A percentile compares a stretch with the other conserved stretches of the same genome.
These are phyloP conservation scores for Neolentinus lepideus DNA, from an alignment of 1,284 basidiomycete genomes.

Conservation along the genomic window DNA sequence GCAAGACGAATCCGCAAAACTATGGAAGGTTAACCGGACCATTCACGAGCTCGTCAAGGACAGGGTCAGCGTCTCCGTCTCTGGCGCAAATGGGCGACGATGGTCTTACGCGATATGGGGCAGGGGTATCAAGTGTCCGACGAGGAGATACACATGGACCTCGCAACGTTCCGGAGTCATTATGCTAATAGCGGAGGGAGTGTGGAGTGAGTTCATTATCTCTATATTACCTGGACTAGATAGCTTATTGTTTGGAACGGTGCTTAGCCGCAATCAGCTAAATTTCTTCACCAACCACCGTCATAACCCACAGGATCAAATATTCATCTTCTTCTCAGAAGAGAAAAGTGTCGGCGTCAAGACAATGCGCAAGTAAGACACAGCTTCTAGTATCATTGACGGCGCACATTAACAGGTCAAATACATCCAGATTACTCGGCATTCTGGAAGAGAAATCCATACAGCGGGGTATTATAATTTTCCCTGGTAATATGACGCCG, in stretches of 20 bases:
- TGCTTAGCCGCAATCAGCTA: conserved; percentile 70
- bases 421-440: conserved; percentile 61
- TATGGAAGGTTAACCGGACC: conserved; percentile 96
- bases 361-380: conserved; percentile 87
- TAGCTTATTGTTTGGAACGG: not conserved
- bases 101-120: conserved; percentile 1
- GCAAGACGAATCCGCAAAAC: conserved; percentile 69
- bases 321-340: conserved; percentile 93
- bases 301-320: conserved; percentile 68
- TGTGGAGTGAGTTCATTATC: conserved; percentile 47
- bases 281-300: conserved; percentile 82
- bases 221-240: not conserved
- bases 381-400: conserved; percentile 2
- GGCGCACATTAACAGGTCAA: conserved; percentile 2
- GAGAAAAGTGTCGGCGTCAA: conserved; percentile 92
- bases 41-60: conserved; percentile 96
- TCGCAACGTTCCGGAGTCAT: conserved; percentile 61
- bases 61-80: conserved; percentile 45
- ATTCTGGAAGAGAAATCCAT: conserved; percentile 90
- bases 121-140: conserved; percentile 87
- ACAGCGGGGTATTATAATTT: conserved; percentile 90
- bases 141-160: conserved; percentile 85
- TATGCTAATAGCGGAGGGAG: conserved; percentile 59
- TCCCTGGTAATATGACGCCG: conserved; percentile 93
- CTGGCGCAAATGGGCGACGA: not conserved